Conservation (phyloP, 1,284 basidiomycete genomes). For the Peniophora sp. region DNA sequence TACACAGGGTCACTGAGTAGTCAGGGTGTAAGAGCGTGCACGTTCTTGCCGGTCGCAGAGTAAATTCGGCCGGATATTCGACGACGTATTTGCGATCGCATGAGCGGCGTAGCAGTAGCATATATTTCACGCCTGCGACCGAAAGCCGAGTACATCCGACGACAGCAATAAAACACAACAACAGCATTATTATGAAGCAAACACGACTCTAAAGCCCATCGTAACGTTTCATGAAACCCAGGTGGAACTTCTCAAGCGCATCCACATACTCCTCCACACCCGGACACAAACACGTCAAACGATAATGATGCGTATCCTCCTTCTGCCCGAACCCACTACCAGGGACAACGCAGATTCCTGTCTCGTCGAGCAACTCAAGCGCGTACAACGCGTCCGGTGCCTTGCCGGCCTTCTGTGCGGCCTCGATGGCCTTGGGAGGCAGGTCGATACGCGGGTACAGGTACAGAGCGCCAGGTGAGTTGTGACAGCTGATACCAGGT, state of each 20-base stretch:
- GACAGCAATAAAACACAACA: not conserved
- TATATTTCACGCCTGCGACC: not conserved
- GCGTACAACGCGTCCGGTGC: conserved; percentile 86
- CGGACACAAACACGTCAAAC: conserved; percentile 83
- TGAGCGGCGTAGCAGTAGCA: too few species aligned
- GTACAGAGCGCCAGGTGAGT: conserved; percentile 87
- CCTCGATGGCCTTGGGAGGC: conserved; percentile 63
- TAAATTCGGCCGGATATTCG: too few species aligned
- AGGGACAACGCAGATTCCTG: conserved; percentile 90
- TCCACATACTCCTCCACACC: conserved; percentile 86
- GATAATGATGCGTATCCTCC: conserved; percentile 80
- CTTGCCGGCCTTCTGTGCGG: conserved; percentile 66
- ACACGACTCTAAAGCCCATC: conserved; percentile 8
- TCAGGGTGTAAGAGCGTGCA: too few species aligned
- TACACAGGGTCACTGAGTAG: too few species aligned
- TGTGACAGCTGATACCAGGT: conserved; percentile 78
- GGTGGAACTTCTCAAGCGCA: conserved; percentile 82
- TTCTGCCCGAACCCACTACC: conserved; percentile 91
- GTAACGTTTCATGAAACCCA: conserved; percentile 69
- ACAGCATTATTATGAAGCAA: too few species aligned
- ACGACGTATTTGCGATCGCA: too few species aligned
- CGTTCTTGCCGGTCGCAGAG: too few species aligned
- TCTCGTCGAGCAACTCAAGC: conserved; percentile 74
- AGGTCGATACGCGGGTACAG: conserved; percentile 75
- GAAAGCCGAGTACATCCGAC: not conserved